Evolutionary conservation across 345 rosid species (phyloP), one percentile per base, ranked within the genome.

Genomic region (Citrus trifoliata): DNA sequence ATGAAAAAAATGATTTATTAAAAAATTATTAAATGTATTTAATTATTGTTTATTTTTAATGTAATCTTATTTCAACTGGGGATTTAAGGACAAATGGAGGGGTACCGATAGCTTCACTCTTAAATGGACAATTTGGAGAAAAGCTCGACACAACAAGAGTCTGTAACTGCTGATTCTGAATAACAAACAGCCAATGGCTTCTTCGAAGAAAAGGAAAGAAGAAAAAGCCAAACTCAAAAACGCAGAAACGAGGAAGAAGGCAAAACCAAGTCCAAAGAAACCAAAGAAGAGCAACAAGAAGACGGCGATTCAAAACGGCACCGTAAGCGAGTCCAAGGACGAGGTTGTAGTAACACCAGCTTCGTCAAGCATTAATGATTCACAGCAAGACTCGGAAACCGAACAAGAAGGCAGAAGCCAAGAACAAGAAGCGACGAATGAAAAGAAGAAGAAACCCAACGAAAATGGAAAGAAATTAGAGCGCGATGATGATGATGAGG

Each of bases 401-500:
- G 27, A 59, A 32, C 58, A 35, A 27, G 78, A 75, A 33, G 33
- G 78, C 79, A 78, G 75, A 76, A 69, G 80, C 42, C 70, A 68
- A 33, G 73, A 42, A 12, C 51, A 19, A 69, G 60, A 81, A 37
- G 51, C 51, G 16, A 1, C 51, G 18, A 46, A 13, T 67, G 55
- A 38, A 24, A 77, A 71, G 67, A 71, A 42, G 18, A n/a, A 69
- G 60, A 81, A 37, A 70, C 59, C 82, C 77, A 61, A 33, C 79
- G 82, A 74, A 32, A 85, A 28, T 33, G 68, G 67, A 25, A 60
- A 59, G 53, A 87, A 59, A 37, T 73, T 25, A 7, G 80, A 73
- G 38, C 82, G 77, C 38, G 82, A 70, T 4, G 87, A 84, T 2
- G 83, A 80, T 4, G 75, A 73, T 24, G 86, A 84, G 37, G 93